Evolutionary conservation across 2,329 filamentous ascomycete genomes (phyloP), one percentile per base, ranked within the genome.

Genomic region (Ophiocordyceps camponoti-saundersi): DNA sequence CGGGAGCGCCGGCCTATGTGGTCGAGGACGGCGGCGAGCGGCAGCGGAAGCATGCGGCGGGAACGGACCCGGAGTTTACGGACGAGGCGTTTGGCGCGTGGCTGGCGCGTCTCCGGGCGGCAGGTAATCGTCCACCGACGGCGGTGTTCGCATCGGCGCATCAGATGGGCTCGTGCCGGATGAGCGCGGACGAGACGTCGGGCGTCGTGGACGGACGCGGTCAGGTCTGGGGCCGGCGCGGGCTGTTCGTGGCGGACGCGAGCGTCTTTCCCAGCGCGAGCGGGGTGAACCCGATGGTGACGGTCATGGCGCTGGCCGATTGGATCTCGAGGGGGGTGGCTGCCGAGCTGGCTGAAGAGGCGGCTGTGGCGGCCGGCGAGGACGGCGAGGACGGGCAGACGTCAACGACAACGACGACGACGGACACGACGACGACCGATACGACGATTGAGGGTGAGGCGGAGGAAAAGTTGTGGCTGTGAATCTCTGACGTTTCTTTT

Each of bases 221-320:
- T 2, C 67, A 60, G 51, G 76, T 86, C 7, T 89, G 82, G 80
- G 82, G 75, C 1, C 70, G 68, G 0, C 65, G 78, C 54, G 74
- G 72, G 1, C 56, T 89, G 54, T 86, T 78, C 57, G 76, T 89
- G 18, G 77, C 79, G 11, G 85, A 90, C 60, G 77, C 82, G 42
- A 86, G 80, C 59, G 79, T 86, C 12, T 83, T 89, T 50, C 85
- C 82, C 1, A 81, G 75, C 48, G 82, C 83, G 12, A 85, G 78
- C 58, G 85, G 85, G 1, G 83, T 88, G 29, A 89, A 89, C 59
- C 85, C 85, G 13, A 89, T 90, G 85, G 68, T 88, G 42, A 87
- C 83, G 13, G 72, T 69, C 48, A 86, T 89, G 84, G 76, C 77
- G 1, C 72, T 84, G 55, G 70, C 77, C 44, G 77, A 84, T 56